A percentile compares a stretch with the other conserved stretches of the same genome.
phyloP scores from a whole-genome alignment of 306 rosid species.

The Ormosia semicastrata region DNA sequence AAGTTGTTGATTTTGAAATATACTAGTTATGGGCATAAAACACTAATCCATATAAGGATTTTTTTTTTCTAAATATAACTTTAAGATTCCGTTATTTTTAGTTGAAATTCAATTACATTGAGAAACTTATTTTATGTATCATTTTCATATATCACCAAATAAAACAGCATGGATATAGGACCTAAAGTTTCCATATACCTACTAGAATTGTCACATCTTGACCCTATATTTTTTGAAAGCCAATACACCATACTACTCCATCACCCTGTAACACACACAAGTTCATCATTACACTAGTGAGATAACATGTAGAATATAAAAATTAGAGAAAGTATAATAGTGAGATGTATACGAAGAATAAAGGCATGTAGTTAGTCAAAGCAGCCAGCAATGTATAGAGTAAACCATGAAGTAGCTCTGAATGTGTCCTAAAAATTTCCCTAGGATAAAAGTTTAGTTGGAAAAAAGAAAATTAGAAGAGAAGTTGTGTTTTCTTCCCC shows the following conservation, averaged over 20 bases:
- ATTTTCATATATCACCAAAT: not conserved
- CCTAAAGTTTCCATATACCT: conserved; percentile 50
- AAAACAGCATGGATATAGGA: not conserved
- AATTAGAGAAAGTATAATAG: not conserved
- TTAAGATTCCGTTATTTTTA: not conserved
- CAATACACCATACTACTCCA: conserved; percentile 82
- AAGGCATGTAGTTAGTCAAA: not conserved
- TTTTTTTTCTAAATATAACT: not conserved
- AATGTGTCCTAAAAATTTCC: not conserved
- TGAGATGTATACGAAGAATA: not conserved
- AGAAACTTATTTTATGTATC: not conserved
- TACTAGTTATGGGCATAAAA: not conserved
- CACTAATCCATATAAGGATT: not conserved
- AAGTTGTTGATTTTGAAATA: not conserved
- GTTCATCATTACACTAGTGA: conserved; percentile 14
- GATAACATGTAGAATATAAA: conserved; percentile 5
- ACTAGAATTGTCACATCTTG: conserved; percentile 77
- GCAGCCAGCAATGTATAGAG: not conserved
- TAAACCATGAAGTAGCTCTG: not conserved
- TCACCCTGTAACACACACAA: conserved; percentile 46
- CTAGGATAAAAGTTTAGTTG: not conserved
- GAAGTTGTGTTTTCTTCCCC: not conserved
- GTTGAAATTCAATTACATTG: not conserved
- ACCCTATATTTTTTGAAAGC: conserved; percentile 71
- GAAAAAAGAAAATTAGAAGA: not conserved